A percentile compares a stretch with the other conserved stretches of the same genome.
These are phyloP conservation scores for Xerocomellus dryophilus DNA, from an alignment of 768 basidiomycete species.

Conservation along the genomic window DNA sequence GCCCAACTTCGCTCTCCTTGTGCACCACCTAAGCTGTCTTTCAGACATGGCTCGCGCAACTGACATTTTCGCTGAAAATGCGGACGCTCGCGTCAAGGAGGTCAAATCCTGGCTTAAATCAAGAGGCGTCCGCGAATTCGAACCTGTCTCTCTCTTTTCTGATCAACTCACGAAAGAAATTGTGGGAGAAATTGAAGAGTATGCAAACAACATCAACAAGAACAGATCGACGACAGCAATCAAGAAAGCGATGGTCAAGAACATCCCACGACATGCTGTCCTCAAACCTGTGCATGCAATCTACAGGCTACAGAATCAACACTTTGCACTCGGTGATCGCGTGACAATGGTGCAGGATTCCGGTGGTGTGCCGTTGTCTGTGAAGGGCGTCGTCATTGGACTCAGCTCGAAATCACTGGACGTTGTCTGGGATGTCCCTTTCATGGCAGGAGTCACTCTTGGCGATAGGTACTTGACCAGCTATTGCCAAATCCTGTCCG, in stretches of 20 bases:
- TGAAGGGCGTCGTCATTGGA: constrained; percentile 93
- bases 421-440: constrained; percentile 93
- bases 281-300: constrained; percentile 89
- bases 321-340: constrained; percentile 85
- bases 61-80: constrained; percentile 54
- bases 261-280: constrained; percentile 88
- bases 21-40: constrained; percentile 1
- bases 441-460: constrained; percentile 89
- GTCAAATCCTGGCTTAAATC: constrained; percentile 82
- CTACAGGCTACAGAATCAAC: constrained; percentile 86
- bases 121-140: constrained; percentile 86
- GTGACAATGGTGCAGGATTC: constrained; percentile 96
- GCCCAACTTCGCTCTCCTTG: background rate
- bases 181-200: constrained; percentile 71
- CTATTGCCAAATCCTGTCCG: background rate
- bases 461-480: constrained; percentile 60
- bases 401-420: constrained; percentile 86
- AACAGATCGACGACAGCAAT: constrained; percentile 60
- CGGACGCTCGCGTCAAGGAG: constrained; percentile 71
- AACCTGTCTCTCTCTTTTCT: constrained; percentile 87
- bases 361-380: constrained; percentile 84
- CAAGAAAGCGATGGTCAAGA: constrained; percentile 91
- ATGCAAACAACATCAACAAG: constrained; percentile 65
- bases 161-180: constrained; percentile 92
- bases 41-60: constrained; percentile 72